Evolutionary conservation across 805 yeast genomes (phyloP).

Genomic region (Hanseniaspora guilliermondii): DNA sequence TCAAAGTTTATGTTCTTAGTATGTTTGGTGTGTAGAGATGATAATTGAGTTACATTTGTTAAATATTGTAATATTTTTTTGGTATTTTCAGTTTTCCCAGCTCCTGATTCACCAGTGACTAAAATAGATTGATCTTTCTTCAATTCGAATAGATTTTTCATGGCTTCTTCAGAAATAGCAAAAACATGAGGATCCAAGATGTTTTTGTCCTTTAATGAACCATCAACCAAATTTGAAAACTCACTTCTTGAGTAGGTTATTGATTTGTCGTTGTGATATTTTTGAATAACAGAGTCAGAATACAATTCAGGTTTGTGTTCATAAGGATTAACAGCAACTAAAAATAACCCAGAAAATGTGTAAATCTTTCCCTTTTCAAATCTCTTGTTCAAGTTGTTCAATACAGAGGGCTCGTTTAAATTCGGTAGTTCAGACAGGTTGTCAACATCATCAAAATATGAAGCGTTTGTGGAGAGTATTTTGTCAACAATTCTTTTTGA

Average conservation of each 20-base stretch:
- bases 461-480: conserved; percentile 50
- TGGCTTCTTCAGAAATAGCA: conserved; percentile 80
- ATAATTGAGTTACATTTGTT: conserved; percentile 52
- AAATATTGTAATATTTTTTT: conserved; percentile 87
- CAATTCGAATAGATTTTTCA: conserved; percentile 55
- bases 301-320: conserved; percentile 59
- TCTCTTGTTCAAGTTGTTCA: conserved; percentile 66
- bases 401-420: conserved; percentile 90
- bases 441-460: conserved; percentile 76
- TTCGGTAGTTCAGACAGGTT: conserved; percentile 94
- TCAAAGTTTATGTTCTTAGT: conserved; percentile 42
- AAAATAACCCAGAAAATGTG: conserved; percentile 87
- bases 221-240: not conserved
- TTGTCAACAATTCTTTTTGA: conserved; percentile 8
- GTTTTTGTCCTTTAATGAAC: not conserved
- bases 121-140: conserved; percentile 74
- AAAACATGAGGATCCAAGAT: conserved; percentile 65
- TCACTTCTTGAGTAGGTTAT: conserved; percentile 15
- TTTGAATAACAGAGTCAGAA: conserved; percentile 41
- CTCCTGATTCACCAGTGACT: conserved; percentile 98
- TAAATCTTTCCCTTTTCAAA: conserved; percentile 70
- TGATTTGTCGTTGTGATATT: conserved; percentile 33
- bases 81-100: conserved; percentile 96
- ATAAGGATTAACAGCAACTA: conserved; percentile 94
- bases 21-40: conserved; percentile 8